Conservation (phyloP, 2,329 filamentous ascomycete species). For the Fusarium palustre region DNA sequence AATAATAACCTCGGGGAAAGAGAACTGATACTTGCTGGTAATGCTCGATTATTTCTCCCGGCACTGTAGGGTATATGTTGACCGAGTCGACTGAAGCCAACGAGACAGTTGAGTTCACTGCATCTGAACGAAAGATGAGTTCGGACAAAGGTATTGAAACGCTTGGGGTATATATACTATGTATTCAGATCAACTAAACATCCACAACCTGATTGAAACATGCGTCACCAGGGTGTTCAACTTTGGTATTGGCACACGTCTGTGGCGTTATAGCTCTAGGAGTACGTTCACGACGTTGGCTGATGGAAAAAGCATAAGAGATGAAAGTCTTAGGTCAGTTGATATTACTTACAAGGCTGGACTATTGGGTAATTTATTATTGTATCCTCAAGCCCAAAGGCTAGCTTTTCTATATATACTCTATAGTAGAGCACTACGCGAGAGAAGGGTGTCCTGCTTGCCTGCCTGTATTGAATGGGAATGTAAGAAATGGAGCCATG, state of each 20-base stretch:
- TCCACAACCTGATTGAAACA: constrained; percentile 12
- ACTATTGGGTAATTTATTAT: neutral
- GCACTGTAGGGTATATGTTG: neutral
- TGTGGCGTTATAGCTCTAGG: constrained; percentile 36
- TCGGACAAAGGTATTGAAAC: neutral
- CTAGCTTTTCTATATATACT: neutral
- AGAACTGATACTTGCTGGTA: neutral
- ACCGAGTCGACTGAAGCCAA: neutral
- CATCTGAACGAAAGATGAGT: neutral
- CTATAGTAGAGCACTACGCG: neutral
- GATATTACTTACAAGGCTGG: neutral
- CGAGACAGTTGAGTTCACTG: neutral
- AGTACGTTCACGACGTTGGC: neutral
- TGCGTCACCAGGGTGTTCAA: neutral
- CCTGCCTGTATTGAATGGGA: neutral
- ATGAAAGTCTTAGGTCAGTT: neutral
- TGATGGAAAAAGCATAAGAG: neutral
- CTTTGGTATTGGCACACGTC: constrained; percentile 21
- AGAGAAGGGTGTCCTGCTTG: constrained; percentile 10
- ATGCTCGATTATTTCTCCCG: neutral
- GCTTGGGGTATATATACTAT: neutral
- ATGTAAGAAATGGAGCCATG: constrained; percentile 16
- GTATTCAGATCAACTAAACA: constrained; percentile 5
- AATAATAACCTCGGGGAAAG: neutral
- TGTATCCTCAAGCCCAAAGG: neutral